A percentile compares a stretch with the other conserved stretches of the same genome.
These are phyloP conservation scores for Coemansia sp. DNA, from an alignment of 192 early-diverging fungal genomes.

Conservation along the genomic window DNA sequence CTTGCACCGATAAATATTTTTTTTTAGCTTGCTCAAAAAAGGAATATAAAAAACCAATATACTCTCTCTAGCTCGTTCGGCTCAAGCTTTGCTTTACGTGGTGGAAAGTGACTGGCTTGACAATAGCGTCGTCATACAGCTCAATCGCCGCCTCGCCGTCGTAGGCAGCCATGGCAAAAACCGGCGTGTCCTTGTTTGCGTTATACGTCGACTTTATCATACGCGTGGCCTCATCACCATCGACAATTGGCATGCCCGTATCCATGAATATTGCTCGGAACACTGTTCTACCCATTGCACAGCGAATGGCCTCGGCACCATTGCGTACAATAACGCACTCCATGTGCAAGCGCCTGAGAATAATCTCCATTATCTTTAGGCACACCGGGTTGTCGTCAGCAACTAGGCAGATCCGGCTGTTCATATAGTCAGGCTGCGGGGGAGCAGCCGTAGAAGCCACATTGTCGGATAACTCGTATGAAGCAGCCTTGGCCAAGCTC, in stretches of 20 bases:
- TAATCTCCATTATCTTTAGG: constrained; percentile 89
- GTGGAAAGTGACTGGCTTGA: constrained; percentile 36
- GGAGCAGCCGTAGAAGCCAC: background rate
- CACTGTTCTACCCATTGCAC: constrained; percentile 83
- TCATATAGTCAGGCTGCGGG: constrained; percentile 17
- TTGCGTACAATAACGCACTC: constrained; percentile 85
- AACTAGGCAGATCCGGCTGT: constrained; percentile 64
- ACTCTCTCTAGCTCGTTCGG: background rate
- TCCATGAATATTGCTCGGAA: constrained; percentile 97
- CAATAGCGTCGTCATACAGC: constrained; percentile 41
- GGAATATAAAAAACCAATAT: background rate
- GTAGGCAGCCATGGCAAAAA: constrained; percentile 82
- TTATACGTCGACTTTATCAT: constrained; percentile 96
- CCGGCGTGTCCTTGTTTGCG: constrained; percentile 81
- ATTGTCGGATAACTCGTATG: background rate
- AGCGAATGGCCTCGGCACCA: constrained; percentile 89
- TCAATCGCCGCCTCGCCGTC: constrained; percentile 55
- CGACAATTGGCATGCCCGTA: constrained; percentile 92
- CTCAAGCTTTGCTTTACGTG: constrained; percentile 24
- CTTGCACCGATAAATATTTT: background rate
- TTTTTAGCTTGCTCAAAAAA: background rate
- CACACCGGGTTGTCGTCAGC: constrained; percentile 93
- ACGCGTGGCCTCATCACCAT: constrained; percentile 86
- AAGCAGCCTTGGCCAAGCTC: background rate
- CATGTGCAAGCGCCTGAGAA: constrained; percentile 73